These are phyloP conservation scores for Mollisia scopiformis DNA, from an alignment of 2,329 filamentous ascomycete genomes.

Conservation along the genomic window DNA sequence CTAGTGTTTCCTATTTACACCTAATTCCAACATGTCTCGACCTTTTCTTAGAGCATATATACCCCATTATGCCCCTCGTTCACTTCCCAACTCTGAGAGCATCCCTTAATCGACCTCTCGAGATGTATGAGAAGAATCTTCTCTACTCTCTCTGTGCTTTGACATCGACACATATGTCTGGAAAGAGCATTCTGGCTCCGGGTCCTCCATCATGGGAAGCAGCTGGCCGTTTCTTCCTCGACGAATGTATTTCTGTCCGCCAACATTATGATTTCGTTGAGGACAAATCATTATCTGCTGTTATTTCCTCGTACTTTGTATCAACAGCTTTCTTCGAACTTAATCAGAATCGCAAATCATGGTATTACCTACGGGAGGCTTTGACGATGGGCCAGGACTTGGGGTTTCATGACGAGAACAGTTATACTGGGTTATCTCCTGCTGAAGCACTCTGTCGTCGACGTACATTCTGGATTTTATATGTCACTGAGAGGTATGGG, in stretches of 20 bases:
- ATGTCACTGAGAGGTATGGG: constrained; percentile 59
- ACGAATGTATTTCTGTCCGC: constrained; percentile 59
- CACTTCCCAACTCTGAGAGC: constrained; percentile 57
- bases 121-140: constrained; percentile 45
- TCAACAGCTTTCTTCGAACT: constrained; percentile 64
- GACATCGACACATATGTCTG: constrained; percentile 53
- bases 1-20: constrained; percentile 50
- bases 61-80: constrained; percentile 65
- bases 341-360: constrained; percentile 59
- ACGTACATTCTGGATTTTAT: constrained; percentile 64
- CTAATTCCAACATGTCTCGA: constrained; percentile 59
- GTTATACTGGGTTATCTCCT: constrained; percentile 51
- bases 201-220: constrained; percentile 48
- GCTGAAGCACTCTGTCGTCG: constrained; percentile 56
- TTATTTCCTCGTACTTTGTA: constrained; percentile 66
- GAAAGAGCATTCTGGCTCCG: constrained; percentile 43
- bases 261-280: constrained; percentile 61
- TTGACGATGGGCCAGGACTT: constrained; percentile 62
- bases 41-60: constrained; percentile 63
- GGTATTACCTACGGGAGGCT: constrained; percentile 64
- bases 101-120: constrained; percentile 47
- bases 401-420: constrained; percentile 59
- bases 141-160: constrained; percentile 62
- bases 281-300: constrained; percentile 53
- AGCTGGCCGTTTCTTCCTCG: constrained; percentile 58